Percentiles rank a stretch among this genome's conserved stretches.
These are phyloP conservation scores for Aquilaria malaccensis DNA, from an alignment of 345 rosid species.

Conservation along the genomic window DNA sequence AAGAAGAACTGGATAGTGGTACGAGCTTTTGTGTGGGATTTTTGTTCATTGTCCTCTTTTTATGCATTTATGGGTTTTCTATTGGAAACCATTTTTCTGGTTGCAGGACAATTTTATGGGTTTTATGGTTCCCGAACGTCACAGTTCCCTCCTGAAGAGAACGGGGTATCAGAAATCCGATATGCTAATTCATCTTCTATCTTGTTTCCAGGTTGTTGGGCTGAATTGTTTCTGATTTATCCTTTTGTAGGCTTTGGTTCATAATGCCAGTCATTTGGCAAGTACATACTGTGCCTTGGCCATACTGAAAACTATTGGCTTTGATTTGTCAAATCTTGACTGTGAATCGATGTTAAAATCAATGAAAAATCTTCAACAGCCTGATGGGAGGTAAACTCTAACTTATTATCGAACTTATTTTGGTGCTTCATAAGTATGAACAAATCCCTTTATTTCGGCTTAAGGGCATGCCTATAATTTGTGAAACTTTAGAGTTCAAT, in stretches of 20 bases:
- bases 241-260: constrained; percentile 37
- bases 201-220: constrained; percentile 3
- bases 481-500: background rate
- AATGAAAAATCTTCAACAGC: constrained; percentile 77
- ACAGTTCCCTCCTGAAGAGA: constrained; percentile 41
- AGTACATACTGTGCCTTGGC: constrained; percentile 85
- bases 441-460: too few relatives aligned
- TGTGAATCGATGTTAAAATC: constrained; percentile 43
- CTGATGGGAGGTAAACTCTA: constrained; percentile 67
- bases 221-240: constrained; percentile 8
- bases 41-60: too few relatives aligned
- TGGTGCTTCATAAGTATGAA: background rate
- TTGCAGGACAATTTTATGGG: constrained; percentile 80
- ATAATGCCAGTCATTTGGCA: constrained; percentile 68
- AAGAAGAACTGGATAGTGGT: constrained; percentile 46
- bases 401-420: background rate
- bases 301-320: constrained; percentile 57
- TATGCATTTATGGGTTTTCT: too few relatives aligned
- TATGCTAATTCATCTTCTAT: background rate
- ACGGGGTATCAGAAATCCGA: constrained; percentile 38
- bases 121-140: constrained; percentile 76
- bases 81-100: background rate
- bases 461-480: too few relatives aligned
- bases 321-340: constrained; percentile 45
- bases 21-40: constrained; percentile 7